These are phyloP conservation scores for Hordeum pubiflorum DNA, from an alignment of 202 grass and related monocot genomes.

Conservation along the genomic window DNA sequence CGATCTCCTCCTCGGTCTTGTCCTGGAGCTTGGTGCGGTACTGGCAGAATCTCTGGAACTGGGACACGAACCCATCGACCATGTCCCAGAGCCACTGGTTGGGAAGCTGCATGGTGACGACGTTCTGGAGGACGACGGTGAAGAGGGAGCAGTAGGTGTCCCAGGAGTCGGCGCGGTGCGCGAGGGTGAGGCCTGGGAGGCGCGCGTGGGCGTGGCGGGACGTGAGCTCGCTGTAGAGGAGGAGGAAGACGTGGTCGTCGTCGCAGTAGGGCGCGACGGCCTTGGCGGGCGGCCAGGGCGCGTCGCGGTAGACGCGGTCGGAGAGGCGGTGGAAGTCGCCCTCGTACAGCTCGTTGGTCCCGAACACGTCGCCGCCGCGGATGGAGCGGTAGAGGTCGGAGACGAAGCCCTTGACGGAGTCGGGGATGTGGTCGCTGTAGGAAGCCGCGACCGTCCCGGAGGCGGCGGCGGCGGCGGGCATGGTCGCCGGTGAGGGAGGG, in stretches of 20 bases:
- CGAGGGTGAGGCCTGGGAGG: conserved; percentile 40
- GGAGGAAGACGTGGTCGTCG: conserved; percentile 83
- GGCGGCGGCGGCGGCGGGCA: conserved; percentile 9
- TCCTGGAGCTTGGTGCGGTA: conserved; percentile 74
- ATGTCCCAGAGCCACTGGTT: conserved; percentile 99
- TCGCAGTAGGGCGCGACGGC: conserved; percentile 77
- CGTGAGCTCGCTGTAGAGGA: conserved; percentile 92
- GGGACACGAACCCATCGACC: conserved; percentile 90
- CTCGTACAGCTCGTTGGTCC: conserved; percentile 95
- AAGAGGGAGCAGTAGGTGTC: conserved; percentile 89
- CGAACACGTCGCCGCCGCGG: conserved; percentile 78
- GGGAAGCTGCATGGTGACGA: conserved; percentile 80
- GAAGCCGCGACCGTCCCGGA: conserved; percentile 8
- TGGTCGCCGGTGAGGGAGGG: background rate
- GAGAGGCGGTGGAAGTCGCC: conserved; percentile 69
- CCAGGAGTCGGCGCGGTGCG: conserved; percentile 79
- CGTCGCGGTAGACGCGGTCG: conserved; percentile 70
- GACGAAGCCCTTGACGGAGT: conserved; percentile 90
- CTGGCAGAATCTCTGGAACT: conserved; percentile 92
- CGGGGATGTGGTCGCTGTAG: conserved; percentile 71
- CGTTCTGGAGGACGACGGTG: conserved; percentile 61
- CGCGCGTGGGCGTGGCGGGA: conserved; percentile 83
- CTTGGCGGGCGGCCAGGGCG: conserved; percentile 66
- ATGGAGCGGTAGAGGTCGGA: conserved; percentile 90
- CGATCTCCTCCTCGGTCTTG: conserved; percentile 68